Evolutionary conservation across 495 filamentous ascomycete species (phyloP).

Genomic region (Hypomontagnella monticulosa): DNA sequence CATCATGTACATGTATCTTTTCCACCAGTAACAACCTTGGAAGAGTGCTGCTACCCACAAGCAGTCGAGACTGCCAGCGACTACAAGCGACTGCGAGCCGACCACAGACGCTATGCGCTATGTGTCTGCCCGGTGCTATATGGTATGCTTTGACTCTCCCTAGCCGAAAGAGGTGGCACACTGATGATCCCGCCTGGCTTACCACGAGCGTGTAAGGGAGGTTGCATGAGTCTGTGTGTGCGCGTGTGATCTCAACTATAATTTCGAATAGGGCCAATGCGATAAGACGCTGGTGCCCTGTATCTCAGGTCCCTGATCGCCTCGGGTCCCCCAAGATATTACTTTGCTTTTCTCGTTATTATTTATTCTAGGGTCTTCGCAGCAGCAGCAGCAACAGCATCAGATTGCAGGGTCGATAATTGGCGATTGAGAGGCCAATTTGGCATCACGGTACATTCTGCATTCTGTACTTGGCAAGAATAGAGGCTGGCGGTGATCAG

Average conservation of each 20-base stretch:
- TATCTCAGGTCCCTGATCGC: background rate
- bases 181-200: constrained; percentile 32
- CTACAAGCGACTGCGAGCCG: constrained; percentile 23
- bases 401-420: constrained; percentile 3
- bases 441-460: background rate
- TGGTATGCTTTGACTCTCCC: constrained; percentile 30
- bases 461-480: background rate
- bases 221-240: constrained; percentile 8
- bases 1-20: constrained; percentile 22
- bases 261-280: constrained; percentile 22
- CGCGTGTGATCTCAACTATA: constrained; percentile 3
- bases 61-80: too few relatives aligned
- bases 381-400: background rate
- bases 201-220: constrained; percentile 4
- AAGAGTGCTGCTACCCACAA: background rate
- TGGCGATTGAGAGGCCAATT: background rate
- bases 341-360: constrained; percentile 1
- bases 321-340: background rate
- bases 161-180: constrained; percentile 29
- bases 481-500: constrained; percentile 1
- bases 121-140: too few relatives aligned
- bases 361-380: background rate
- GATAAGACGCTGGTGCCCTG: constrained; percentile 19
- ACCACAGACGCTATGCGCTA: constrained; percentile 6
- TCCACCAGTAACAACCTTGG: constrained; percentile 8